Evolutionary conservation across 176 grass and related monocot species (phyloP), one percentile per base, ranked within the genome.

Genomic region (Panicum miliaceum): DNA sequence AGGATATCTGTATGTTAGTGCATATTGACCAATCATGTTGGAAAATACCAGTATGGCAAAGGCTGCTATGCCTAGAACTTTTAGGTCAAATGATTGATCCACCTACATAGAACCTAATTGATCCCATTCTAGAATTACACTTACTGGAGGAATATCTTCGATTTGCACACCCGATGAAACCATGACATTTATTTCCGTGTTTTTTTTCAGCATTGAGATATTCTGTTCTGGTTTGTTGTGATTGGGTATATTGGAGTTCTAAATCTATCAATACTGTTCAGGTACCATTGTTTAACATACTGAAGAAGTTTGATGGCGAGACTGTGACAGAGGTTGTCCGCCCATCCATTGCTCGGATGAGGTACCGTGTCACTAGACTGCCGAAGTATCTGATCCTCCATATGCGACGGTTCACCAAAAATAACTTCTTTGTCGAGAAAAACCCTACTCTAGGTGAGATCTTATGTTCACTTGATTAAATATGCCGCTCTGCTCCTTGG

Each of bases 281-380:
- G 96, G 85, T 98, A 73, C 93, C 96, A 50, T 76, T 98, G 13
- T 98, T 96, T 85, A 98, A 94, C 88, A 98, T 98, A 86, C 88
- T 98, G 84, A 98, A 93, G 86, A 98, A 98, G 64, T 98, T 98
- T 81, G 93, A 98, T 78, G 96, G 96, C 10, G 88, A 95, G 68
- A 90, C 91, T 34, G 57, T 98, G 34, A 96, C 93, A 12, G 96
- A 96, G 69, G 96, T 98, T 64, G 96, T 98, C 32, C 84, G 91
- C 1, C 93, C 96, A 69, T 93, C 87, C 52, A 92, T 98, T 86
- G 96, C 96, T 51, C 87, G 91, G 74, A 98, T 96, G 96, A 94
- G 87, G 77, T 98, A 98, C 53, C 96, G 91, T 36, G 96, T 94
- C 35, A 98, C 82, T 68, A 85, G 88, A 64, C 74, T 98, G 23